Conservation (phyloP, 768 basidiomycete genomes). For the Suillus fuscotomentosus region DNA sequence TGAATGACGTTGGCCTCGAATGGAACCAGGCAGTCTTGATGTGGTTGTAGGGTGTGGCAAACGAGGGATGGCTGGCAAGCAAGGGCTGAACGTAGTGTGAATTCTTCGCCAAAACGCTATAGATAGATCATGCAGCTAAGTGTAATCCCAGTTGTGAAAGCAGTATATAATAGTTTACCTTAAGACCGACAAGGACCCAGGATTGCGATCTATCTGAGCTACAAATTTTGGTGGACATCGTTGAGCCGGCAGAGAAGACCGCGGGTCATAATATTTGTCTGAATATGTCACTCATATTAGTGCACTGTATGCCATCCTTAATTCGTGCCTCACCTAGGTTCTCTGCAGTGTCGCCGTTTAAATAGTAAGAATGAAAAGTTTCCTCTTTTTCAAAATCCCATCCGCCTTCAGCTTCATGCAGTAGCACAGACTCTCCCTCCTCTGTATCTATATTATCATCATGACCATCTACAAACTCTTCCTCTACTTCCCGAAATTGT, state of each 20-base stretch:
- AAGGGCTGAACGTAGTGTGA: too few species aligned
- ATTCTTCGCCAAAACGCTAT: too few species aligned
- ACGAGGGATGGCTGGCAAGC: too few species aligned
- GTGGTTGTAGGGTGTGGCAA: too few species aligned
- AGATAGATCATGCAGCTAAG: too few species aligned
- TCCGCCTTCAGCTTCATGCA: neutral
- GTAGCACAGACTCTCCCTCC: neutral
- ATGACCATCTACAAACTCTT: neutral
- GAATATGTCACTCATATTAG: neutral
- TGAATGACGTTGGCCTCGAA: too few species aligned
- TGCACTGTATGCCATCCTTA: neutral
- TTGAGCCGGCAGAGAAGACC: neutral
- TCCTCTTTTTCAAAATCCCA: neutral
- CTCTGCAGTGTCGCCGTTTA: neutral
- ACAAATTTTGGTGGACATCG: neutral
- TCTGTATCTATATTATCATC: neutral
- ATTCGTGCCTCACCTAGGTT: neutral
- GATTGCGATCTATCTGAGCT: too few species aligned
- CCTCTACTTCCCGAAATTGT: too few species aligned
- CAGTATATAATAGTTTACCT: too few species aligned
- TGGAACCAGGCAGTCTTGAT: too few species aligned
- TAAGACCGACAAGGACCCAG: too few species aligned
- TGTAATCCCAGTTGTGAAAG: too few species aligned
- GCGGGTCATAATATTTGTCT: neutral
- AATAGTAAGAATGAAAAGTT: neutral